These are phyloP conservation scores for Vitis riparia DNA, from an alignment of 164 flowering plant species.

Conservation along the genomic window DNA sequence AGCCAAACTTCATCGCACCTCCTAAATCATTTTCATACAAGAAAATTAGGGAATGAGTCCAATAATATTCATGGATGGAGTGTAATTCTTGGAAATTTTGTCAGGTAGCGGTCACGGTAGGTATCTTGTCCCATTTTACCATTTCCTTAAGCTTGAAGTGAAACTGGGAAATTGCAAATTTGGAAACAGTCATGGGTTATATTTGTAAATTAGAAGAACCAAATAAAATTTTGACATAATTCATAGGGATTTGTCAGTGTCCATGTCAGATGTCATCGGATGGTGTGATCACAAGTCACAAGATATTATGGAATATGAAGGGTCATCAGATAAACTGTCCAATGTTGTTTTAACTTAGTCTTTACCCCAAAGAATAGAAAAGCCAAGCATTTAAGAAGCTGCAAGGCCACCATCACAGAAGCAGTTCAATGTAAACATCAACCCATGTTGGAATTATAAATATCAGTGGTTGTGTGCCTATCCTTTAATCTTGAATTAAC, in stretches of 20 bases:
- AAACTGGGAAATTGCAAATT: conserved; percentile 19
- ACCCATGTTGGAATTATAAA: not conserved
- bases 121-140: conserved; percentile 34
- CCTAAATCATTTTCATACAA: too few species aligned
- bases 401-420: conserved; percentile 44
- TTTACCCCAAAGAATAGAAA: conserved; percentile 57
- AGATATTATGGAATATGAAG: not conserved
- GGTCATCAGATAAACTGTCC: conserved; percentile 7
- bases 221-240: not conserved
- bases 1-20: too few species aligned
- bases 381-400: conserved; percentile 27
- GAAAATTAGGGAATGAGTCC: too few species aligned
- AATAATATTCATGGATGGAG: not conserved
- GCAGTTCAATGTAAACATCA: conserved; percentile 12
- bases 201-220: not conserved
- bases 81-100: not conserved
- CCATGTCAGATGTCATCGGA: not conserved
- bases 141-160: conserved; percentile 43
- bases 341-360: conserved; percentile 27
- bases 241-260: not conserved
- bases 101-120: conserved; percentile 20
- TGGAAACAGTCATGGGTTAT: not conserved
- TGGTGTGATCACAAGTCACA: not conserved
- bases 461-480: not conserved
- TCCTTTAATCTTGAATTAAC: not conserved